phyloP scores from a whole-genome alignment of 2,329 filamentous ascomycete genomes.

The Epichloe coenophiala region DNA sequence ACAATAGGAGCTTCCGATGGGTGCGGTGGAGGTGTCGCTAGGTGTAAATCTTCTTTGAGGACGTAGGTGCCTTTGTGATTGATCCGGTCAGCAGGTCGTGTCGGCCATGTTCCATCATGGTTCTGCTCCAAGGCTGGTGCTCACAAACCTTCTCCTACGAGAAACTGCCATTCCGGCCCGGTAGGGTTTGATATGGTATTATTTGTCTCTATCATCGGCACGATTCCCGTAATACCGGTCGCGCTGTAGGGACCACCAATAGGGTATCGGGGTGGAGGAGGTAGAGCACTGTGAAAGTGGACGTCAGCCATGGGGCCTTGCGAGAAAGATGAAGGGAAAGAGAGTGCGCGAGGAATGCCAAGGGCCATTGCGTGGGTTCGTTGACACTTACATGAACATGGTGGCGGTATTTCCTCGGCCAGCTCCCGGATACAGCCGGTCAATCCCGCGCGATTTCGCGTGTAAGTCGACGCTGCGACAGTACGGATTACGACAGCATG shows the following conservation, averaged over 20 bases:
- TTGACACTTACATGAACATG: slow-evolving; percentile 14
- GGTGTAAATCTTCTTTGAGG: slow-evolving; percentile 77
- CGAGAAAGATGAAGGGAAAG: background rate
- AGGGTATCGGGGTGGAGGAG: slow-evolving; percentile 76
- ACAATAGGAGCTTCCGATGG: slow-evolving; percentile 79
- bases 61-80: slow-evolving; percentile 61
- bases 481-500: background rate
- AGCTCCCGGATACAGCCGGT: background rate
- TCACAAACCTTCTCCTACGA: slow-evolving; percentile 72
- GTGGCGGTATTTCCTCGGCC: background rate
- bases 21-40: slow-evolving; percentile 89
- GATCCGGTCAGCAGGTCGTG: slow-evolving; percentile 5
- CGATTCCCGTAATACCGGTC: slow-evolving; percentile 51
- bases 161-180: slow-evolving; percentile 74
- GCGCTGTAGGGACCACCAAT: slow-evolving; percentile 57
- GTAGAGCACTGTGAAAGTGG: slow-evolving; percentile 52
- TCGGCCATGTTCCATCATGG: background rate
- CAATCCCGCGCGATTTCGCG: background rate
- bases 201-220: slow-evolving; percentile 82
- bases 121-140: background rate
- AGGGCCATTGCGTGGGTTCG: background rate
- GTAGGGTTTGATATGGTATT: slow-evolving; percentile 72
- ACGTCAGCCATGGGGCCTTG: background rate
- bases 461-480: background rate
- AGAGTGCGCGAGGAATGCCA: background rate